These are phyloP conservation scores for Globisporangium irregulare DNA, from an alignment of 352 stramenopile genomes.

Conservation along the genomic window DNA sequence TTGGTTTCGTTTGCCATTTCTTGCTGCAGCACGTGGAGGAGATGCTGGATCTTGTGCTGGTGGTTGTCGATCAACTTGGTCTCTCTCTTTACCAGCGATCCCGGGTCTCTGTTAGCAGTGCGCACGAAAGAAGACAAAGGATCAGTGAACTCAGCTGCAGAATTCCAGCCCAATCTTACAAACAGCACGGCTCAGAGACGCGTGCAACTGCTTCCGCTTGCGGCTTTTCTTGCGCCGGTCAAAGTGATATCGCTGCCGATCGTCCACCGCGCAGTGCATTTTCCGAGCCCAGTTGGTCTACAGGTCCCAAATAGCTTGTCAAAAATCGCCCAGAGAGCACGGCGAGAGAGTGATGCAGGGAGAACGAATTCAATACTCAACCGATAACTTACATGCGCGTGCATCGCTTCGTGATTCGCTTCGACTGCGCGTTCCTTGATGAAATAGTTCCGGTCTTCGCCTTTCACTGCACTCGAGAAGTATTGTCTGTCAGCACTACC, in stretches of 20 bases:
- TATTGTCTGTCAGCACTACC: slow-evolving; percentile 12
- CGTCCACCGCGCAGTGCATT: slow-evolving; percentile 44
- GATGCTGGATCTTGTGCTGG: slow-evolving; percentile 51
- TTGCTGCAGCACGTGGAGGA: slow-evolving; percentile 52
- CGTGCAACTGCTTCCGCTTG: slow-evolving; percentile 6
- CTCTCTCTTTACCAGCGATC: slow-evolving; percentile 16
- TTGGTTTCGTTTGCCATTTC: slow-evolving; percentile 59
- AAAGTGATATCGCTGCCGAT: slow-evolving; percentile 45
- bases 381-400: slow-evolving; percentile 25
- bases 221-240: slow-evolving; percentile 31
- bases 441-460: slow-evolving; percentile 38
- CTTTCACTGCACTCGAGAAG: slow-evolving; percentile 25
- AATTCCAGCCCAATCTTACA: neutral
- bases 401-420: slow-evolving; percentile 21
- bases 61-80: slow-evolving; percentile 41
- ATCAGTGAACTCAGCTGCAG: neutral
- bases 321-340: neutral
- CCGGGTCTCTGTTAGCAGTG: neutral
- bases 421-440: slow-evolving; percentile 23
- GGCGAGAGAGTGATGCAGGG: slow-evolving; percentile 6
- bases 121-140: neutral
- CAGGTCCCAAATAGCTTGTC: neutral
- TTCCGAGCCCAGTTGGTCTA: slow-evolving; percentile 38
- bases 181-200: slow-evolving; percentile 10
- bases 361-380: neutral